Conservation (phyloP, 2,329 filamentous ascomycete genomes). For the Phialemoniopsis sp. region DNA sequence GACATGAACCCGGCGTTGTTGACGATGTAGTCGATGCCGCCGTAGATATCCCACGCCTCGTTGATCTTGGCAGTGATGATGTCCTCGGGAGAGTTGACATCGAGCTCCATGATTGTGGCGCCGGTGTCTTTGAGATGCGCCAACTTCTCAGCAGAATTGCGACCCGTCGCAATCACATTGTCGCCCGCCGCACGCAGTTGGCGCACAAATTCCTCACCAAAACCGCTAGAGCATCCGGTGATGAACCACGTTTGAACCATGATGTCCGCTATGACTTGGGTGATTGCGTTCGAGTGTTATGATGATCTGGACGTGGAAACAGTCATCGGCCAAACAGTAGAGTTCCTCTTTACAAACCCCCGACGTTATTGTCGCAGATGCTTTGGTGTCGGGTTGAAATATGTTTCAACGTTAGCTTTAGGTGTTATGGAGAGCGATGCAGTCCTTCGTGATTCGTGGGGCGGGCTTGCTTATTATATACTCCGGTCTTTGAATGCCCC, state of each 20-base stretch:
- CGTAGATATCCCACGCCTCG: slow-evolving; percentile 12
- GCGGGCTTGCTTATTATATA: too few relatives aligned
- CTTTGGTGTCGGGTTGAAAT: too few relatives aligned
- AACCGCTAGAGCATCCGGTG: slow-evolving; percentile 38
- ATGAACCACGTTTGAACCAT: slow-evolving; percentile 27
- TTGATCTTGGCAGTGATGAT: slow-evolving; percentile 11
- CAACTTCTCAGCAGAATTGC: slow-evolving; percentile 25
- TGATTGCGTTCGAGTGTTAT: too few relatives aligned
- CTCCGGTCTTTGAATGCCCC: too few relatives aligned
- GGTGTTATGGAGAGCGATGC: too few relatives aligned
- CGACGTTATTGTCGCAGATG: too few relatives aligned
- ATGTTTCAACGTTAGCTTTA: too few relatives aligned
- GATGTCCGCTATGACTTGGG: too few relatives aligned
- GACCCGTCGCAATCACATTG: slow-evolving; percentile 35
- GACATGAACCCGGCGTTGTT: slow-evolving; percentile 17
- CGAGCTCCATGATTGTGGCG: slow-evolving; percentile 21
- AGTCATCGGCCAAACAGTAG: too few relatives aligned
- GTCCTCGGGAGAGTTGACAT: slow-evolving; percentile 14
- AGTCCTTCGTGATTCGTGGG: too few relatives aligned
- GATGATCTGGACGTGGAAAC: too few relatives aligned
- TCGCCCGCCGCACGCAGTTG: slow-evolving; percentile 30
- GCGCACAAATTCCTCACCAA: slow-evolving; percentile 29
- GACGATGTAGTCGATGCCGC: slow-evolving; percentile 7
- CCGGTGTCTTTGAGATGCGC: slow-evolving; percentile 27
- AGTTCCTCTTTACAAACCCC: too few relatives aligned